These are phyloP conservation scores for Backusella circina DNA, from an alignment of 192 early-diverging fungal genomes.

Conservation along the genomic window DNA sequence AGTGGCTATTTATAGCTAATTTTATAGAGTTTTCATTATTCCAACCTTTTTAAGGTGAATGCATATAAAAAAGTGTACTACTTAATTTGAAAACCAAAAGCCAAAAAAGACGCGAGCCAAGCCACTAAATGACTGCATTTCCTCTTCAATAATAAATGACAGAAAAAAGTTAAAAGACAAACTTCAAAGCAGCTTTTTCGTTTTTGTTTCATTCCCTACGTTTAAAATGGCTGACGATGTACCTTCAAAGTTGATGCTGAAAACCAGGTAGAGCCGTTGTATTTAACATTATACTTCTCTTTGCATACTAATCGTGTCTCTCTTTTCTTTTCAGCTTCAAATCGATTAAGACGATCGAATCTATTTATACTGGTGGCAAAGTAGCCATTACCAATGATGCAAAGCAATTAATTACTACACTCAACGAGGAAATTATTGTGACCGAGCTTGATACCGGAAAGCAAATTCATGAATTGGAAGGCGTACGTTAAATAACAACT, in stretches of 20 bases:
- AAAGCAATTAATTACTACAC: conserved; percentile 66
- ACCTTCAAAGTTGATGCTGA: background rate
- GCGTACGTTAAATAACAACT: conserved; percentile 34
- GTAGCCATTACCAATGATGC: conserved; percentile 66
- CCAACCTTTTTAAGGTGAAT: too few relatives aligned
- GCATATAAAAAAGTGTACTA: too few relatives aligned
- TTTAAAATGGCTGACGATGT: conserved; percentile 7
- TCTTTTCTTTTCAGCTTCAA: conserved; percentile 54
- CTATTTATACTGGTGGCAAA: conserved; percentile 90
- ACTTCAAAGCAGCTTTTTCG: background rate
- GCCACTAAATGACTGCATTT: background rate
- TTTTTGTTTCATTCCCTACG: background rate
- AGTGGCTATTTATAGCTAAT: too few relatives aligned
- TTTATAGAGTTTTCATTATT: too few relatives aligned
- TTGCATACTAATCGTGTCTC: background rate
- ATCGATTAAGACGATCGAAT: conserved; percentile 74
- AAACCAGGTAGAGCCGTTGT: conserved; percentile 2
- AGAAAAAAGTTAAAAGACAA: background rate
- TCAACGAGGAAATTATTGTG: conserved; percentile 81
- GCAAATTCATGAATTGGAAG: conserved; percentile 59
- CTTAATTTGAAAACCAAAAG: too few relatives aligned
- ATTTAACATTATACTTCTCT: background rate
- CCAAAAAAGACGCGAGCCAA: background rate
- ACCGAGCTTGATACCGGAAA: conserved; percentile 67
- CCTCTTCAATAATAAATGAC: background rate